phyloP scores from a whole-genome alignment of 306 rosid genomes.

The Quercus mongolica region DNA sequence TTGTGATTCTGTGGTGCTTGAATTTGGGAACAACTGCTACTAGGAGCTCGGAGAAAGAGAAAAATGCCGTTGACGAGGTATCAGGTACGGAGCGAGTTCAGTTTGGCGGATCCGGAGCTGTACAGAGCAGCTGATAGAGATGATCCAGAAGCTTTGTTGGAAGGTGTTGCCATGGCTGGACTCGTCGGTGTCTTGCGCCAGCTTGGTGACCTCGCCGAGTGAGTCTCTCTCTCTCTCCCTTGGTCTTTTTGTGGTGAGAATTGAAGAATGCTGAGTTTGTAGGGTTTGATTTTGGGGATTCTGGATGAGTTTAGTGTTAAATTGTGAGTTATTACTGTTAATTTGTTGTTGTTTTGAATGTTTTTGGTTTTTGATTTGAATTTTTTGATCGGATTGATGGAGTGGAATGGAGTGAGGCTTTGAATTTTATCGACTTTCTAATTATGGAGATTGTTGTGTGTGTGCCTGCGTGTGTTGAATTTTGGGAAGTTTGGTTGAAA shows the following conservation, averaged over 20 bases:
- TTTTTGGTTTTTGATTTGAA: neutral
- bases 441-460: neutral
- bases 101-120: slow-evolving; percentile 86
- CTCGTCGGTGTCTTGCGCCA: slow-evolving; percentile 93
- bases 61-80: slow-evolving; percentile 81
- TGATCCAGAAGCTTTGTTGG: slow-evolving; percentile 87
- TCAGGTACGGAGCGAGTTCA: slow-evolving; percentile 64
- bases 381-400: neutral
- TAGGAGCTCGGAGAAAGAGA: neutral
- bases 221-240: slow-evolving; percentile 17
- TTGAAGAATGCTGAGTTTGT: neutral
- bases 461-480: neutral
- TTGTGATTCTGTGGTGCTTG: neutral
- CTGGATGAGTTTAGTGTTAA: neutral
- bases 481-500: slow-evolving; percentile 2
- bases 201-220: slow-evolving; percentile 98
- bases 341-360: neutral
- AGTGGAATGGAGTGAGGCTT: neutral
- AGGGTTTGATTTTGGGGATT: neutral
- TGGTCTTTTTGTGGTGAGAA: neutral
- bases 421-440: neutral
- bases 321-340: neutral
- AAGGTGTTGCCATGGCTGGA: slow-evolving; percentile 85
- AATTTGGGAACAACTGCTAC: too few relatives aligned
- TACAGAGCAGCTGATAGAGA: slow-evolving; percentile 72